Conservation (phyloP, 2,329 filamentous ascomycete species). For the Alternaria hordeiaustralica region DNA sequence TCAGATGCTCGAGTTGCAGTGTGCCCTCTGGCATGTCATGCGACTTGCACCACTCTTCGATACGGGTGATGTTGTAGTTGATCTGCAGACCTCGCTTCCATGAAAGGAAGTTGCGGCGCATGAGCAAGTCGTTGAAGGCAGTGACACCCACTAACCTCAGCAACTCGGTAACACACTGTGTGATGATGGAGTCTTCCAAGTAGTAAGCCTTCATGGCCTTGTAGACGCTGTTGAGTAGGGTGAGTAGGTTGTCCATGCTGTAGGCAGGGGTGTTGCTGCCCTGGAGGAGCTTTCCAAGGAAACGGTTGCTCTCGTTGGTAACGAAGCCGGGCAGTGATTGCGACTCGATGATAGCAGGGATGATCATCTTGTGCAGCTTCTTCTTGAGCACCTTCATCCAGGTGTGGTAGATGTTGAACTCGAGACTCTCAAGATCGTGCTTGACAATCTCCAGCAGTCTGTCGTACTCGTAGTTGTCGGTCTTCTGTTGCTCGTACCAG, state of each 20-base stretch:
- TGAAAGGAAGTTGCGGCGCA: constrained; percentile 97
- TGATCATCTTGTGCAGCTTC: constrained; percentile 99
- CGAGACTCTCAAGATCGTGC: constrained; percentile 95
- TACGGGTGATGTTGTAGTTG: constrained; percentile 99
- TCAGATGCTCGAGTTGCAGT: constrained; percentile 94
- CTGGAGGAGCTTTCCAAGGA: constrained; percentile 94
- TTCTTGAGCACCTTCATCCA: constrained; percentile 99
- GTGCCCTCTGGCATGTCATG: constrained; percentile 99
- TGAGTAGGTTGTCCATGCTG: constrained; percentile 98
- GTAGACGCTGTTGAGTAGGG: constrained; percentile 94
- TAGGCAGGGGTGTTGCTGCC: constrained; percentile 91
- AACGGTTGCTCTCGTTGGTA: constrained; percentile 97
- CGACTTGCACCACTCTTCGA: constrained; percentile 99
- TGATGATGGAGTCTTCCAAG: constrained; percentile 94
- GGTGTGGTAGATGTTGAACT: constrained; percentile 99
- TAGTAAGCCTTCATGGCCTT: constrained; percentile 99
- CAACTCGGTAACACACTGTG: constrained; percentile 92
- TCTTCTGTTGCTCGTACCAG: constrained; percentile 99
- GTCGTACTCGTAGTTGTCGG: constrained; percentile 99
- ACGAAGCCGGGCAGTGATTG: constrained; percentile 98
- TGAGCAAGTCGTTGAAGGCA: constrained; percentile 96
- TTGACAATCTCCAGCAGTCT: constrained; percentile 97
- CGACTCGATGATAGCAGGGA: constrained; percentile 98
- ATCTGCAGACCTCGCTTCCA: constrained; percentile 99
- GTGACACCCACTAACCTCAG: constrained; percentile 93